Base-by-base conservation (phyloP, 1,139 yeast species). In the Debaryomycetaceae sp. region DNA sequence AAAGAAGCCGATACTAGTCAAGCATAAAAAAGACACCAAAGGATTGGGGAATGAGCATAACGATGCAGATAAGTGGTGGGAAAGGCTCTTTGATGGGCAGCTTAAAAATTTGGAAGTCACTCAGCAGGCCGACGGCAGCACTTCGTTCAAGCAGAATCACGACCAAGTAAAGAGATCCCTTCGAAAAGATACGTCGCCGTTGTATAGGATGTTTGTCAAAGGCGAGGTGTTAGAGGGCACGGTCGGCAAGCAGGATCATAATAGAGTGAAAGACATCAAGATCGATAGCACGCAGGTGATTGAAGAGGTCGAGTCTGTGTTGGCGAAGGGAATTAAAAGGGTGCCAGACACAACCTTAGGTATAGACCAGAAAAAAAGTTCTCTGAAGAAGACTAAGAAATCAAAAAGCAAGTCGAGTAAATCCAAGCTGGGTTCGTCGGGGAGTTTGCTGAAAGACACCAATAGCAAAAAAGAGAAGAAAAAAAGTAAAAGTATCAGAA, bases 1-100 rank as follows among this genome's bases (percentile, higher is more conserved):
- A 45, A 81, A 77, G 55, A 88, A 83, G 57, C 98, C 99, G 0
- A 82, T 93, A 41, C 67, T 93, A 49, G 97, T 93, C 40, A 85
- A 85, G 54, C 97, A 93, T 59, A 90, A 93, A 66, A 83, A 83
- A 54, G 97, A 93, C 59, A 84, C 83, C 47, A 89, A 89, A 59
- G 99, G 99, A 4, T 72, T 93, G 38, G 96, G 96, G 0, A 84
- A 84, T 57, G 84, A 79, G 49, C 66, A 77, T 9, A 75, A 75
- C 42, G 86, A 83, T 46, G 83, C 84, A 20, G 97, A 90, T 57
- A 85, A 88, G 43, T 93, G 99, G 99, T 93, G 99, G 99, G 98
- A 93, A 54, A 76, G 86, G 53, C 72, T 91, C 40, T 93, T 93
- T 66, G 98, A 93, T 63, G 97, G 97, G 1, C 97, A 90, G 56